A percentile compares a stretch with the other conserved stretches of the same genome.
Conservation (phyloP, 2,329 filamentous ascomycete species). For the Colletotrichum sublineola region DNA sequence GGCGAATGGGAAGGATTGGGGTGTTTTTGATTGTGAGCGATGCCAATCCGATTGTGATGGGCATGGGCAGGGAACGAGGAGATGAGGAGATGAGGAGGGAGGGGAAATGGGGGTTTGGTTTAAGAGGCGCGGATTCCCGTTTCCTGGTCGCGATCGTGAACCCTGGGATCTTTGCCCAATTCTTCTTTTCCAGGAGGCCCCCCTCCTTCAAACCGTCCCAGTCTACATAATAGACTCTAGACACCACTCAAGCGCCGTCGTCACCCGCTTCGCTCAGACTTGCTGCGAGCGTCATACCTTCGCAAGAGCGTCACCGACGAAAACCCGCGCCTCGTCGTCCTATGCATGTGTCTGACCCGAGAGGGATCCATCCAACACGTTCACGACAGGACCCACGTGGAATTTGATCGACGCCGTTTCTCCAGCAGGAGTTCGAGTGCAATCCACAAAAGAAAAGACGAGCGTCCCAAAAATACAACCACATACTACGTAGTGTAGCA, state of each 20-base stretch:
- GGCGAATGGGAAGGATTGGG: constrained; percentile 24
- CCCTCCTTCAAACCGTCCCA: background rate
- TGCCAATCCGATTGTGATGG: background rate
- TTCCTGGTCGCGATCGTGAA: constrained; percentile 12
- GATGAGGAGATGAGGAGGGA: no score
- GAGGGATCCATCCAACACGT: background rate
- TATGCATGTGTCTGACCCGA: background rate
- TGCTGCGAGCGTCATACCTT: background rate
- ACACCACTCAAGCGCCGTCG: background rate
- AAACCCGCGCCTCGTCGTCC: background rate
- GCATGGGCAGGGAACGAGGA: no score
- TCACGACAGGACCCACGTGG: background rate
- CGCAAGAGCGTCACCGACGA: background rate
- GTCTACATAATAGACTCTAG: background rate
- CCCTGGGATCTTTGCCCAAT: background rate
- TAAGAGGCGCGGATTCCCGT: constrained; percentile 33
- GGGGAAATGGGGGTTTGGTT: constrained; percentile 11
- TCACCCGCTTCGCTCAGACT: background rate
- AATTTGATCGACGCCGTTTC: constrained; percentile 15
- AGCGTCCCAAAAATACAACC: background rate
- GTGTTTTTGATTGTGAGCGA: constrained; percentile 5
- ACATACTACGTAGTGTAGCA: background rate
- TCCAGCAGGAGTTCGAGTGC: background rate
- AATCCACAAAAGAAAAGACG: constrained; percentile 1
- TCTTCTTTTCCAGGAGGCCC: no score